Conservation (phyloP, 345 rosid genomes). For the Brassica cretica region DNA sequence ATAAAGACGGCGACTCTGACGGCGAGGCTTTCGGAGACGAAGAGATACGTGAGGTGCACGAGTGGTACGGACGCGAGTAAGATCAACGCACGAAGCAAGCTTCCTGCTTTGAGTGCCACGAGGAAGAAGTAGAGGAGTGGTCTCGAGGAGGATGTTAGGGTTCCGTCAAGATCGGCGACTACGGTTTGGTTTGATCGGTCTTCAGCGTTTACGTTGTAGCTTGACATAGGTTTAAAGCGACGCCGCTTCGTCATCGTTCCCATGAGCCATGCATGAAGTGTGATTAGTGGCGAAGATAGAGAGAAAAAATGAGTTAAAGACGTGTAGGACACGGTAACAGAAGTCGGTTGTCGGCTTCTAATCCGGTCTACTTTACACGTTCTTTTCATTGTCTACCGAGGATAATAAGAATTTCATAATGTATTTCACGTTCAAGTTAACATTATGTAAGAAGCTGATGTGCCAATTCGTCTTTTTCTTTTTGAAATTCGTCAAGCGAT, state of each 20-base stretch:
- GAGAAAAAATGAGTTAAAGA: neutral
- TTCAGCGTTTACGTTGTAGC: neutral
- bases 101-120: neutral
- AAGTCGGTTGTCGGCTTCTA: neutral
- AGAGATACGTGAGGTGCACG: neutral
- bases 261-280: neutral
- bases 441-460: neutral
- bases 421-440: neutral
- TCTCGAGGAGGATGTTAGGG: neutral
- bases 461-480: neutral
- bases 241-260: neutral
- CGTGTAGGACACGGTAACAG: neutral
- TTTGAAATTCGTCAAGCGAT: too few species aligned
- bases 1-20: neutral
- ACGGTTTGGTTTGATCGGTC: neutral
- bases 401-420: neutral
- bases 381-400: neutral
- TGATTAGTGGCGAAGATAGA: neutral
- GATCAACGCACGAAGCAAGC: neutral
- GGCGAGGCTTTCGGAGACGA: neutral
- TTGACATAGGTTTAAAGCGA: neutral
- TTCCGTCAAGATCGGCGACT: neutral
- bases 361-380: neutral
- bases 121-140: neutral
- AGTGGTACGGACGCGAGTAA: neutral